Percentiles rank a stretch among this genome's conserved stretches.
These are phyloP conservation scores for Saccharomycopsis sp. DNA, from an alignment of 805 yeast species.

Conservation along the genomic window DNA sequence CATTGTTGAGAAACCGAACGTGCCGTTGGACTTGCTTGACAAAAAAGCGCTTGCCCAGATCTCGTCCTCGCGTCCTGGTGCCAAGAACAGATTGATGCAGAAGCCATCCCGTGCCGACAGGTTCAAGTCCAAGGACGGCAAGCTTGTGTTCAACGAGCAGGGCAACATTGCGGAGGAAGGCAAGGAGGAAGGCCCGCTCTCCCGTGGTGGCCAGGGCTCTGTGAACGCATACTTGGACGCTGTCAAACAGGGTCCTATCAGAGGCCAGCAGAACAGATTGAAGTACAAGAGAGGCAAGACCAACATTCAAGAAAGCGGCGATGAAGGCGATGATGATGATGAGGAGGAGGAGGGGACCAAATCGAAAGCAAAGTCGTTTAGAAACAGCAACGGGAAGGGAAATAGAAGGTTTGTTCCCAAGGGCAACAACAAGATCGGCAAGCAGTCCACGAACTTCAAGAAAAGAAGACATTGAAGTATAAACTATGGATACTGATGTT, in stretches of 20 bases:
- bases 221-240: slow-evolving; percentile 93
- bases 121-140: slow-evolving; percentile 53
- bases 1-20: slow-evolving; percentile 64
- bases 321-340: slow-evolving; percentile 40
- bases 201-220: too few species aligned
- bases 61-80: slow-evolving; percentile 70
- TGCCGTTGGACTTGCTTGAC: slow-evolving; percentile 86
- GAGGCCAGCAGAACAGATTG: slow-evolving; percentile 88
- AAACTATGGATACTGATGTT: too few species aligned
- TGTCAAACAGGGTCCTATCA: slow-evolving; percentile 82
- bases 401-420: slow-evolving; percentile 1
- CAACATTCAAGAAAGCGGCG: slow-evolving; percentile 44
- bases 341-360: background rate
- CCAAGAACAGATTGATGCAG: slow-evolving; percentile 9
- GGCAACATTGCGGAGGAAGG: slow-evolving; percentile 30
- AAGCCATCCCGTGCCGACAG: slow-evolving; percentile 25
- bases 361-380: too few species aligned
- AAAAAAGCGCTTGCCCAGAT: slow-evolving; percentile 77
- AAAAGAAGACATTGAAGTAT: too few species aligned
- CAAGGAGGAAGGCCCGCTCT: too few species aligned
- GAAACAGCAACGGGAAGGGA: too few species aligned
- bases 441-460: too few species aligned
- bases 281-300: slow-evolving; percentile 66
- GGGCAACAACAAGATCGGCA: background rate
- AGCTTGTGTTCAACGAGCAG: slow-evolving; percentile 52